Evolutionary conservation across 139 green algal genomes (phyloP).

Genomic region (Diplosphaera chodatii): DNA sequence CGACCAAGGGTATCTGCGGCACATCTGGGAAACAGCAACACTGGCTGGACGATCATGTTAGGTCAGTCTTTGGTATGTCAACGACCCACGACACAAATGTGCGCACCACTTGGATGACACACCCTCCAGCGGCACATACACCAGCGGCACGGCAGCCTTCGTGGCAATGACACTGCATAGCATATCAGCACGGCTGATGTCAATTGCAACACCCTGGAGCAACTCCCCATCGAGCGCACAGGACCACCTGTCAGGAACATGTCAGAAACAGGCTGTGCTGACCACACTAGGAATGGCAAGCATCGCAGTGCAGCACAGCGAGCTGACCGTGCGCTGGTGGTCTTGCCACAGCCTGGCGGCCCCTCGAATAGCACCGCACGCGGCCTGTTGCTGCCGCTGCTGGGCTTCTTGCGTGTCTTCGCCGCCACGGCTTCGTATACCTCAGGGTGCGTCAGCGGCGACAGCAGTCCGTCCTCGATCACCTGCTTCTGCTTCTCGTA

Average conservation of each 20-base stretch:
- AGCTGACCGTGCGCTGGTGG: slow-evolving; percentile 74
- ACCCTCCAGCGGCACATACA: slow-evolving; percentile 89
- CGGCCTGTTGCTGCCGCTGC: slow-evolving; percentile 15
- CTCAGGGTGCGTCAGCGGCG: slow-evolving; percentile 75
- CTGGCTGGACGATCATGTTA: too few species aligned
- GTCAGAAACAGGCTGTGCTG: too few species aligned
- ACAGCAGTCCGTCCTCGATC: slow-evolving; percentile 82
- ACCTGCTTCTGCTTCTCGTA: slow-evolving; percentile 86
- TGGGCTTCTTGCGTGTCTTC: slow-evolving; percentile 39
- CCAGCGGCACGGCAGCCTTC: slow-evolving; percentile 67
- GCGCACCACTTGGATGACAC: slow-evolving; percentile 78
- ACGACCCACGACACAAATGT: too few species aligned
- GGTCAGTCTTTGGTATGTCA: too few species aligned
- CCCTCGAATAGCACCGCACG: slow-evolving; percentile 86
- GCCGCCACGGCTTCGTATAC: slow-evolving; percentile 62
- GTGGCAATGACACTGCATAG: slow-evolving; percentile 25
- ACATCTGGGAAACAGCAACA: too few species aligned
- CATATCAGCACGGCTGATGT: too few species aligned
- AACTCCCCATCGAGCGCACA: too few species aligned
- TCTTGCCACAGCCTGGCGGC: slow-evolving; percentile 83
- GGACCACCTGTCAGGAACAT: too few species aligned
- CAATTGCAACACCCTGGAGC: too few species aligned
- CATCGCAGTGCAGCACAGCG: too few species aligned
- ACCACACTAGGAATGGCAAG: too few species aligned
- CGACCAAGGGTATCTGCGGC: too few species aligned